Evolutionary conservation across 257 asterid species (phyloP).

Genomic region (Coffea eugenioides): DNA sequence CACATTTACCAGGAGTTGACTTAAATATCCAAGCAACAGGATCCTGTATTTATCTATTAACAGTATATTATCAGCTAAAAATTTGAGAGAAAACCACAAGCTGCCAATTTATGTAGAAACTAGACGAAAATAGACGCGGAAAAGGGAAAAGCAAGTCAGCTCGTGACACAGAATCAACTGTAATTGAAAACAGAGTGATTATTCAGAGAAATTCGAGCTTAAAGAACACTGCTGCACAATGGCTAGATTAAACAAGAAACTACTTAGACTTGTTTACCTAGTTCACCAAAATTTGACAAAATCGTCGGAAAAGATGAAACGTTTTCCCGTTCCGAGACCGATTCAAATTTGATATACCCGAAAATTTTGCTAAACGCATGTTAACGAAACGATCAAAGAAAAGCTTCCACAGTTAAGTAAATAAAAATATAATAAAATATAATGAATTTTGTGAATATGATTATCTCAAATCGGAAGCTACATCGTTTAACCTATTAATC

Average conservation of each 20-base stretch:
- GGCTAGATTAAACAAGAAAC: neutral
- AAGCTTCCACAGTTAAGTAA: neutral
- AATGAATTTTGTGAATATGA: neutral
- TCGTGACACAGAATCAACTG: neutral
- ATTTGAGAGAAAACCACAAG: neutral
- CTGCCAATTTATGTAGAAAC: neutral
- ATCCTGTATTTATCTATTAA: neutral
- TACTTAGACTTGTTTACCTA: neutral
- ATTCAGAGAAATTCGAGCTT: neutral
- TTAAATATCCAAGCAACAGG: neutral
- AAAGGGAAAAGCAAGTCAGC: neutral
- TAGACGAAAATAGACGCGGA: neutral
- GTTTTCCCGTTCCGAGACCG: neutral
- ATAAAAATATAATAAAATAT: neutral
- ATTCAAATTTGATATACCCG: neutral
- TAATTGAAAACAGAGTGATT: neutral
- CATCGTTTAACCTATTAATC: too few relatives aligned
- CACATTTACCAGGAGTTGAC: neutral
- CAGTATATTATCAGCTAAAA: neutral
- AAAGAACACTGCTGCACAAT: too few relatives aligned
- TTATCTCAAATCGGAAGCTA: neutral
- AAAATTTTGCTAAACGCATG: neutral
- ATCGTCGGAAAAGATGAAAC: neutral
- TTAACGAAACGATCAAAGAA: too few relatives aligned
- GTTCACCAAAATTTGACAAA: neutral